These are phyloP conservation scores for Kodamaea alishanica DNA, from an alignment of 1,139 yeast genomes.

Conservation along the genomic window DNA sequence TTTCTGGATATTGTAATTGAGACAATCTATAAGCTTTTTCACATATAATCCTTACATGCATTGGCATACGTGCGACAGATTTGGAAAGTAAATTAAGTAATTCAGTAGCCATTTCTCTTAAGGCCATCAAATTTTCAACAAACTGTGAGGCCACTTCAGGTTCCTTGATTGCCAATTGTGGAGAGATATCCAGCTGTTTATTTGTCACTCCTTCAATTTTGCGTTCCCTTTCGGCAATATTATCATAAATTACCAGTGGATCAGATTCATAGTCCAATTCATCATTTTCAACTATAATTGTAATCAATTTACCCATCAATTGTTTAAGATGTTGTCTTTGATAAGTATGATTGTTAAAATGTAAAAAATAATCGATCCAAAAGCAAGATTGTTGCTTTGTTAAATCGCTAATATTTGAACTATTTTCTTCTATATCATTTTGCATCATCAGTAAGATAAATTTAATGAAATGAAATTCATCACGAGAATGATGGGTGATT, in stretches of 20 bases:
- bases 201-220: constrained; percentile 39
- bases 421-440: constrained; percentile 36
- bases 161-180: constrained; percentile 75
- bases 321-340: constrained; percentile 55
- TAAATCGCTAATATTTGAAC: constrained; percentile 31
- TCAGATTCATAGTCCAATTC: constrained; percentile 73
- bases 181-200: constrained; percentile 31
- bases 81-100: constrained; percentile 43
- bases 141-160: constrained; percentile 65
- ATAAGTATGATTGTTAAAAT: constrained; percentile 55
- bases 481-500: constrained; percentile 49
- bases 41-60: constrained; percentile 49
- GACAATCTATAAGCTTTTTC: constrained; percentile 32
- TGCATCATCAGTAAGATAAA: constrained; percentile 52
- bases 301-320: constrained; percentile 50
- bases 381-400: constrained; percentile 31
- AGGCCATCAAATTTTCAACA: constrained; percentile 65
- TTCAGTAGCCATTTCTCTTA: constrained; percentile 69
- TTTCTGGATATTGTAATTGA: constrained; percentile 48
- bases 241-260: constrained; percentile 61
- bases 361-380: constrained; percentile 53
- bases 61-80: constrained; percentile 52
- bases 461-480: constrained; percentile 68
- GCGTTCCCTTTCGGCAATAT: constrained; percentile 46
- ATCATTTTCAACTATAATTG: constrained; percentile 50